phyloP scores from a whole-genome alignment of 169 alveolate species.

The Eimeria tenella region DNA sequence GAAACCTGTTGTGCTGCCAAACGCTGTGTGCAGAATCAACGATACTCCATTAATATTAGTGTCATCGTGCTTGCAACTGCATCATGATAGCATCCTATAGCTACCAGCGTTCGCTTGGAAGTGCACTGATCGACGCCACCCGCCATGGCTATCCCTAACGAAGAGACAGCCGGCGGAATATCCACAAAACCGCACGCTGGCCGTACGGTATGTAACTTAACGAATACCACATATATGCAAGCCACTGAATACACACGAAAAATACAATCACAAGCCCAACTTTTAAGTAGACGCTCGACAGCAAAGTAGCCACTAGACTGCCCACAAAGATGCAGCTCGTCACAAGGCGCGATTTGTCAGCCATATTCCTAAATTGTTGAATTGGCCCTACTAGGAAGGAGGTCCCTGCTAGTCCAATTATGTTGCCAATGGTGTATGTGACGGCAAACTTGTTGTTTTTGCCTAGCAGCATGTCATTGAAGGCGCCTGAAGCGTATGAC shows the following conservation, averaged over 20 bases:
- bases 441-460: constrained; percentile 74
- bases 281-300: constrained; percentile 58
- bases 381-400: constrained; percentile 71
- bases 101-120: background rate
- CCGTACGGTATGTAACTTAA: constrained; percentile 79
- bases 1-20: too few species aligned
- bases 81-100: background rate
- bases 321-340: constrained; percentile 66
- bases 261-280: constrained; percentile 64
- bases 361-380: constrained; percentile 74
- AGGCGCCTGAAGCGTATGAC: constrained; percentile 61
- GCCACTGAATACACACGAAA: constrained; percentile 76
- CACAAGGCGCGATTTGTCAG: constrained; percentile 71
- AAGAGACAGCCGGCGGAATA: constrained; percentile 41
- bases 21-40: too few species aligned
- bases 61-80: background rate
- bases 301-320: constrained; percentile 69
- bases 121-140: background rate
- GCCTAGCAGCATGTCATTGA: constrained; percentile 73
- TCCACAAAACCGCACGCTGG: constrained; percentile 70
- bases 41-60: too few species aligned
- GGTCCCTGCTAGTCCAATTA: constrained; percentile 76
- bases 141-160: background rate
- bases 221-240: constrained; percentile 79
- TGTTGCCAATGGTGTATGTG: constrained; percentile 76